Percentiles rank a stretch among this genome's conserved stretches.
Evolutionary conservation across 2,329 filamentous ascomycete species (phyloP).

Genomic region (Pleurostoma richardsiae): DNA sequence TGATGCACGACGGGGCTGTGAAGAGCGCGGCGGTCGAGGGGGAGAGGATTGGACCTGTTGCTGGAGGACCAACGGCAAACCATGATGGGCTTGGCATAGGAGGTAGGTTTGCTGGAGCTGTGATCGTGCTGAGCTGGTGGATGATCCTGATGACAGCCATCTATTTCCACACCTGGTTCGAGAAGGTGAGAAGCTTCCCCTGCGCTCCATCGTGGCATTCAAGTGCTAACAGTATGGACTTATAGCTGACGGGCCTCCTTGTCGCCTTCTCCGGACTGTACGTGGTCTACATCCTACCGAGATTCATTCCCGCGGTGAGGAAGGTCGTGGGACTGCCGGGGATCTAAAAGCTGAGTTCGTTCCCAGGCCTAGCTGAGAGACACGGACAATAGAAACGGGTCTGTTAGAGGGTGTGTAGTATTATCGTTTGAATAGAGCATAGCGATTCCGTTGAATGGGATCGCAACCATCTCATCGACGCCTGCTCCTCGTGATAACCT

Average conservation of each 20-base stretch:
- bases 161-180: slow-evolving; percentile 98
- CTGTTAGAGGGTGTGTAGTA: no score
- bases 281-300: slow-evolving; percentile 44
- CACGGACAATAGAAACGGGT: background rate
- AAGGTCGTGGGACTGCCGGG: slow-evolving; percentile 44
- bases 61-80: slow-evolving; percentile 10
- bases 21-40: slow-evolving; percentile 51
- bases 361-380: background rate
- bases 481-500: no score
- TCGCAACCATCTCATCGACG: no score
- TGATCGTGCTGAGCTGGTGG: slow-evolving; percentile 76
- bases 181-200: slow-evolving; percentile 62
- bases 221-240: slow-evolving; percentile 13
- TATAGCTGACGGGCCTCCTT: slow-evolving; percentile 47
- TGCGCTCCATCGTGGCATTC: background rate
- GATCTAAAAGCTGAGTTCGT: slow-evolving; percentile 25
- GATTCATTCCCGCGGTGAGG: slow-evolving; percentile 41
- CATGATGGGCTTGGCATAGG: slow-evolving; percentile 36
- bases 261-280: slow-evolving; percentile 43
- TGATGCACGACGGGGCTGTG: slow-evolving; percentile 61
- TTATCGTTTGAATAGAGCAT: no score
- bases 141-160: slow-evolving; percentile 99
- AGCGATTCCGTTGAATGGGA: no score
- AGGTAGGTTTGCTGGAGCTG: slow-evolving; percentile 51
- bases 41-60: slow-evolving; percentile 8